Conservation (phyloP, 1,284 basidiomycete species). For the Ustilago curta region DNA sequence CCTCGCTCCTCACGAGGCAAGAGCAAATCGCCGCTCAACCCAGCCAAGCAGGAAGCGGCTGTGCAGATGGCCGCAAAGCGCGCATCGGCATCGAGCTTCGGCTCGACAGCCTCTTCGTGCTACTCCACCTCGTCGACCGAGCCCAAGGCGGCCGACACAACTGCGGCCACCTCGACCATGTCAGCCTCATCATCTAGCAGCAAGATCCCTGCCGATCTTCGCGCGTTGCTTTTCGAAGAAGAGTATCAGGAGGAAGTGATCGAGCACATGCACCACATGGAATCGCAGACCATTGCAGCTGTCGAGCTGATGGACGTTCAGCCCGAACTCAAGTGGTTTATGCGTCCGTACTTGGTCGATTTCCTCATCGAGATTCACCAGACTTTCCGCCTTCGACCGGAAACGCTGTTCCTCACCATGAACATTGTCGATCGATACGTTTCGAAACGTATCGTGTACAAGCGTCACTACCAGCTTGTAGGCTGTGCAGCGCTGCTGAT, state of each 20-base stretch:
- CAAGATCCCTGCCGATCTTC: constrained; percentile 35
- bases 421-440: constrained; percentile 99
- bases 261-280: constrained; percentile 95
- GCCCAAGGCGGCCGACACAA: constrained; percentile 39
- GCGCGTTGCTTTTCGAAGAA: constrained; percentile 75
- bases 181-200: constrained; percentile 22
- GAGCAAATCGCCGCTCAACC: constrained; percentile 44
- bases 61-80: constrained; percentile 48
- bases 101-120: constrained; percentile 31
- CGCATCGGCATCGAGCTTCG: constrained; percentile 35
- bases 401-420: constrained; percentile 96
- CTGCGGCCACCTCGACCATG: constrained; percentile 41
- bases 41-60: constrained; percentile 41
- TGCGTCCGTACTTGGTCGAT: constrained; percentile 99
- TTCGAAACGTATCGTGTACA: constrained; percentile 96
- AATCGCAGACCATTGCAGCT: constrained; percentile 87
- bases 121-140: constrained; percentile 32
- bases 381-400: constrained; percentile 86
- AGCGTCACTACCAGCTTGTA: constrained; percentile 99
- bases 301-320: constrained; percentile 97
- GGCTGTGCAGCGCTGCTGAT: constrained; percentile 99
- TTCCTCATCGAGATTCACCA: constrained; percentile 99
- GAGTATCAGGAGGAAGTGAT: constrained; percentile 95
- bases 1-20: constrained; percentile 41
- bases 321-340: constrained; percentile 85